A percentile compares a stretch with the other conserved stretches of the same genome.
Conservation (phyloP, 1,139 yeast species). For the Yamadazyma oceani region DNA sequence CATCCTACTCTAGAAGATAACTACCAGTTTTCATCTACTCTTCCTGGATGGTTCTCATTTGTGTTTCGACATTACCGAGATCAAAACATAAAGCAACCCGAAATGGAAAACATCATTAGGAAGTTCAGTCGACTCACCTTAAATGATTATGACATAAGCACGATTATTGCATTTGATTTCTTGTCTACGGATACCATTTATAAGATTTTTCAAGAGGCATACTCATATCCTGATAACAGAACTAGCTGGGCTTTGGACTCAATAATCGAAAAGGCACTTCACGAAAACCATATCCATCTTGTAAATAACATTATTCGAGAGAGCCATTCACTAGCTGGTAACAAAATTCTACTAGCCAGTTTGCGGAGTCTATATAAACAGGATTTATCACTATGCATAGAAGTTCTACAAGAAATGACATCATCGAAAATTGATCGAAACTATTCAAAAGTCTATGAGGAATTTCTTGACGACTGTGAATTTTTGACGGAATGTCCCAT, state of each 20-base stretch:
- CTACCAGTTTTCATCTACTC: too few species aligned
- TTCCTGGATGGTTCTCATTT: conserved; percentile 5
- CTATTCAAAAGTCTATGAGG: conserved; percentile 1
- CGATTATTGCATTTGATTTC: not conserved
- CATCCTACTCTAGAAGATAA: too few species aligned
- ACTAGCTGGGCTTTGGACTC: conserved; percentile 1
- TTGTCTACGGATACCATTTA: not conserved
- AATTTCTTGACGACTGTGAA: conserved; percentile 1
- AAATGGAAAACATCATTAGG: not conserved
- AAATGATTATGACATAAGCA: conserved; percentile 2
- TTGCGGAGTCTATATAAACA: not conserved
- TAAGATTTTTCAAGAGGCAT: not conserved
- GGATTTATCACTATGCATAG: not conserved
- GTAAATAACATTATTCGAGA: not conserved
- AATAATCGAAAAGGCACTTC: not conserved
- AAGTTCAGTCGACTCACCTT: not conserved
- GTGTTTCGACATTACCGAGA: not conserved
- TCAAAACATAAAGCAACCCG: too few species aligned
- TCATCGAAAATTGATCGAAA: not conserved
- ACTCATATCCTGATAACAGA: not conserved
- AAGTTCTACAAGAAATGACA: not conserved
- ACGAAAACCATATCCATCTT: not conserved
- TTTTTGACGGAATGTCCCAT: not conserved
- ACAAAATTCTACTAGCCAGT: not conserved
- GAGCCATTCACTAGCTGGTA: not conserved